phyloP scores from a whole-genome alignment of 164 flowering plant species.

The Nelumbo lutea region DNA sequence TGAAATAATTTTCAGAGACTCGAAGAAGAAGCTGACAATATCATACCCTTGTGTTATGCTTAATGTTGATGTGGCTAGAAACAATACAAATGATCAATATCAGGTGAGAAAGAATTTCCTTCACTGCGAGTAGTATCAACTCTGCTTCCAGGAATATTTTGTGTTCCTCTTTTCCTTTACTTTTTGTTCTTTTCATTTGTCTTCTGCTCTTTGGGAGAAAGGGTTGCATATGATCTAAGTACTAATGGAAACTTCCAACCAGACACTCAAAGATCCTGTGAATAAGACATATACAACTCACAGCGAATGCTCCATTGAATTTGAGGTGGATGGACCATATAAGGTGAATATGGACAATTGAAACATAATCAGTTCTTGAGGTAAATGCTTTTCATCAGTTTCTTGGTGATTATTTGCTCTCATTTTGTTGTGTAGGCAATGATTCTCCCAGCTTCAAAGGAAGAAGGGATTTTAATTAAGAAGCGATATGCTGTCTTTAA shows the following conservation, averaged over 20 bases:
- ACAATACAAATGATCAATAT: constrained; percentile 97
- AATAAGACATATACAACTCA: constrained; percentile 75
- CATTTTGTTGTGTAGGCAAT: constrained; percentile 59
- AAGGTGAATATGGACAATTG: constrained; percentile 46
- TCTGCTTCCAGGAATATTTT: neutral
- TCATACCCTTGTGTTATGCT: constrained; percentile 99
- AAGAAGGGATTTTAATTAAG: constrained; percentile 94
- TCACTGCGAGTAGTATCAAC: neutral
- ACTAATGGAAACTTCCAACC: constrained; percentile 14
- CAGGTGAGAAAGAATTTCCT: constrained; percentile 51
- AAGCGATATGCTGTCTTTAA: constrained; percentile 99
- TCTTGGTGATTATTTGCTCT: constrained; percentile 3
- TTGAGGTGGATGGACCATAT: constrained; percentile 99
- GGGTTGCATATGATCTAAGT: too few species aligned
- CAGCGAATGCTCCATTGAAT: constrained; percentile 98
- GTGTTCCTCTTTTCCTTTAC: neutral
- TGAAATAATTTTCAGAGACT: constrained; percentile 51
- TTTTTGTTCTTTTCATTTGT: neutral
- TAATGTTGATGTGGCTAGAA: constrained; percentile 93
- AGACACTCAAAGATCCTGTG: constrained; percentile 82
- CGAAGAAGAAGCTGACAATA: constrained; percentile 85
- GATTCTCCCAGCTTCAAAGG: constrained; percentile 99
- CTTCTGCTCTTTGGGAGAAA: too few species aligned
- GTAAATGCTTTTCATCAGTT: constrained; percentile 4
- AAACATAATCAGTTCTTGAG: neutral